Percentiles rank a stretch among this genome's conserved stretches.
phyloP scores from a whole-genome alignment of 345 rosid genomes.

The Eucalyptus pauciflora region DNA sequence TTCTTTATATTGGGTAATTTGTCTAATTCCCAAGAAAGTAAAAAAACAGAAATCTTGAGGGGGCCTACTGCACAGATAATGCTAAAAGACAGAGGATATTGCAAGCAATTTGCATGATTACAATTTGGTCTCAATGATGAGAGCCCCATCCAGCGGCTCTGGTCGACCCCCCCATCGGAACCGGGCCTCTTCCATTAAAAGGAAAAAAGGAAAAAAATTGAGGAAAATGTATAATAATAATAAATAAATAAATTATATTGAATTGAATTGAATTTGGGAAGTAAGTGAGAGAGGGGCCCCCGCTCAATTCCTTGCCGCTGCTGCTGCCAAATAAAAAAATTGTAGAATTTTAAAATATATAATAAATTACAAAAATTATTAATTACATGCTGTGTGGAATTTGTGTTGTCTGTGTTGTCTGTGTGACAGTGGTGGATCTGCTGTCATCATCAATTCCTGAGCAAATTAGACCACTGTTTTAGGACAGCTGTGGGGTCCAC shows the following conservation, averaged over 20 bases:
- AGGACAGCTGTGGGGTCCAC: neutral
- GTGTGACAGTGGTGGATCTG: neutral
- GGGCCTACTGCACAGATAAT: neutral
- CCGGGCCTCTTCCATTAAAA: neutral
- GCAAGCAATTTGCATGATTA: neutral
- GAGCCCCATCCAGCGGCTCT: neutral
- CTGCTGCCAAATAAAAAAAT: too few relatives aligned
- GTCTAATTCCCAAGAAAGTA: neutral
- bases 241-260: neutral
- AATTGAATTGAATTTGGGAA: neutral
- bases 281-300: neutral
- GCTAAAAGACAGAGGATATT: neutral
- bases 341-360: neutral
- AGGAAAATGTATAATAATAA: neutral
- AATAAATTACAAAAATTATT: neutral
- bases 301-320: neutral
- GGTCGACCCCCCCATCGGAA: neutral
- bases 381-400: neutral
- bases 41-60: neutral
- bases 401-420: neutral
- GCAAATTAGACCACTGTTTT: neutral
- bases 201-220: rapidly evolving
- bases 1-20: neutral
- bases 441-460: neutral
- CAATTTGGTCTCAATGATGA: neutral